Evolutionary conservation across 345 rosid species (phyloP).

Genomic region (Anastatica hierochuntica): DNA sequence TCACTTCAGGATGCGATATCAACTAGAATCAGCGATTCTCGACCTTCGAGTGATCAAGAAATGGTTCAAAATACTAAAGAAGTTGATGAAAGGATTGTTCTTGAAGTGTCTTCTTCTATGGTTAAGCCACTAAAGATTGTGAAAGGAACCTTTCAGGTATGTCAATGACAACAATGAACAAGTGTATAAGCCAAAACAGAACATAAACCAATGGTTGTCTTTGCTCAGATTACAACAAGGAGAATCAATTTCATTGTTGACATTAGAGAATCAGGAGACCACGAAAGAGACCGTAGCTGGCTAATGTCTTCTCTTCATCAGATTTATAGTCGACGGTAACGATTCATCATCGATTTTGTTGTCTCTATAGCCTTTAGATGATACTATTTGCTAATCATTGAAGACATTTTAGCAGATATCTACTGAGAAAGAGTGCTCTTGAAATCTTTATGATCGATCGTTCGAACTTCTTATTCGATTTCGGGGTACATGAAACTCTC

Average conservation of each 20-base stretch:
- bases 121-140: constrained; percentile 68
- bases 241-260: constrained; percentile 86
- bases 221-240: constrained; percentile 64
- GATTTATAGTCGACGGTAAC: constrained; percentile 81
- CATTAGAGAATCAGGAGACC: constrained; percentile 30
- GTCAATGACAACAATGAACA: constrained; percentile 12
- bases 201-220: constrained; percentile 9
- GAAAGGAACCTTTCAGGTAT: constrained; percentile 87
- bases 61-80: constrained; percentile 37
- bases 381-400: not conserved
- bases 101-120: constrained; percentile 87
- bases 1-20: constrained; percentile 38
- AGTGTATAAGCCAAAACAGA: too few species aligned
- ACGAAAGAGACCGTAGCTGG: constrained; percentile 77
- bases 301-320: constrained; percentile 73
- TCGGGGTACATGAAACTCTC: constrained; percentile 48
- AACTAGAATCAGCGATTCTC: constrained; percentile 38
- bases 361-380: not conserved
- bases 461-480: constrained; percentile 92
- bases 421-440: constrained; percentile 81
- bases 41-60: constrained; percentile 40
- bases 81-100: constrained; percentile 70
- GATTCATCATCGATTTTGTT: not conserved
- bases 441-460: constrained; percentile 94
- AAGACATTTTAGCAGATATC: constrained; percentile 39